Percentiles rank a stretch among this genome's conserved stretches.
Conservation (phyloP, 768 basidiomycete species). For the Dentipellis fragilis region DNA sequence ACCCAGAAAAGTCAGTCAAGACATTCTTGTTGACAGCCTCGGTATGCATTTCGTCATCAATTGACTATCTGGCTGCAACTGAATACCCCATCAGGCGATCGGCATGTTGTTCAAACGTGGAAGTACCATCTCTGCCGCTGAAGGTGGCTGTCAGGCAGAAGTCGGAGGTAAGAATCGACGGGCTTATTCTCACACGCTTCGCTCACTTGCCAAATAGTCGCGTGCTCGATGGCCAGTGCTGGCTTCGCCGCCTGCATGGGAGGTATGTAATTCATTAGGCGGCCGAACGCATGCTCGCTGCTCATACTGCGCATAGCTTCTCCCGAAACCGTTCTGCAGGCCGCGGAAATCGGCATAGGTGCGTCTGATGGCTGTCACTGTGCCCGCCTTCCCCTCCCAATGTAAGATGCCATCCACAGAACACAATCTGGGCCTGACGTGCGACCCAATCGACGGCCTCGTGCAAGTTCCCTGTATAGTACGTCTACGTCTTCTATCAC, state of each 20-base stretch:
- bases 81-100: conserved; percentile 43
- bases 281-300: too few species aligned
- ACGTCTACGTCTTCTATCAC: conserved; percentile 23
- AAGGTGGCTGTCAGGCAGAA: conserved; percentile 92
- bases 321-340: conserved; percentile 78
- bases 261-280: conserved; percentile 29
- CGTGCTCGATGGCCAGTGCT: conserved; percentile 92
- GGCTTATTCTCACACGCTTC: background rate
- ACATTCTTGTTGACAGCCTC: conserved; percentile 88
- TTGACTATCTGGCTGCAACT: conserved; percentile 1
- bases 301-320: conserved; percentile 34
- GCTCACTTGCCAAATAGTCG: conserved; percentile 37
- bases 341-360: conserved; percentile 90
- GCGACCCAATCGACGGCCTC: conserved; percentile 88
- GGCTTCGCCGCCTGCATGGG: conserved; percentile 95
- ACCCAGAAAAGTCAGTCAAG: conserved; percentile 77
- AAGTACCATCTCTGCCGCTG: conserved; percentile 93
- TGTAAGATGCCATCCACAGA: conserved; percentile 29
- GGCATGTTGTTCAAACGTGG: conserved; percentile 97
- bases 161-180: conserved; percentile 58
- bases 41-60: conserved; percentile 33
- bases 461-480: conserved; percentile 96
- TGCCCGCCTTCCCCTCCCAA: background rate
- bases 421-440: conserved; percentile 83
- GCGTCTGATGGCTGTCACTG: conserved; percentile 11